These are phyloP conservation scores for Claviceps spartinae DNA, from an alignment of 2,329 filamentous ascomycete genomes.

Conservation along the genomic window DNA sequence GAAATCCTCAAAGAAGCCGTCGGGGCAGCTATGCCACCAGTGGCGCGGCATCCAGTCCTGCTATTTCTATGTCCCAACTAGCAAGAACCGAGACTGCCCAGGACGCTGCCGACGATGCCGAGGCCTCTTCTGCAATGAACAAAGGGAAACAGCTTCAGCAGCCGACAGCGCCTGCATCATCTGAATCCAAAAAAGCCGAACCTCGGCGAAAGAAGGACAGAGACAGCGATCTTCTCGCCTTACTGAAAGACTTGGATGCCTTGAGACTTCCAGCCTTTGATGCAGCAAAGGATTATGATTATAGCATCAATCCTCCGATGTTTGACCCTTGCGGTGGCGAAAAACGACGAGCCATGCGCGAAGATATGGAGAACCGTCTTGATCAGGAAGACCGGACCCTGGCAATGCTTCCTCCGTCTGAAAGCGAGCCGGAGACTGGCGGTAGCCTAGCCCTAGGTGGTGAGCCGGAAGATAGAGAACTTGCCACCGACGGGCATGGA, in stretches of 20 bases:
- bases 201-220: constrained; percentile 7
- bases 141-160: constrained; percentile 9
- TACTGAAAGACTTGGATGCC: constrained; percentile 24
- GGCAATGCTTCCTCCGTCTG: constrained; percentile 32
- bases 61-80: constrained; percentile 47
- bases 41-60: constrained; percentile 69
- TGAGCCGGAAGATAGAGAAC: constrained; percentile 73
- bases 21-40: constrained; percentile 71
- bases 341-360: constrained; percentile 64
- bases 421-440: constrained; percentile 69
- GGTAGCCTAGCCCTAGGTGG: constrained; percentile 80
- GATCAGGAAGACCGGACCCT: constrained; percentile 37
- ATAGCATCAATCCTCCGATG: constrained; percentile 46
- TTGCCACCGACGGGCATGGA: constrained; percentile 32
- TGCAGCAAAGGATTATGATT: constrained; percentile 7
- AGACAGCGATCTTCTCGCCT: constrained; percentile 16
- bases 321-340: constrained; percentile 74
- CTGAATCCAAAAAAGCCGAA: background rate
- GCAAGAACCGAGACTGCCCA: constrained; percentile 36
- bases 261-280: constrained; percentile 19
- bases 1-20: constrained; percentile 52
- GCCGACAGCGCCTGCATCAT: background rate
- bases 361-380: constrained; percentile 49
- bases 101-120: constrained; percentile 24
- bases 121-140: constrained; percentile 14